Evolutionary conservation across 768 basidiomycete species (phyloP).

Genomic region (Collybiopsis confluens): DNA sequence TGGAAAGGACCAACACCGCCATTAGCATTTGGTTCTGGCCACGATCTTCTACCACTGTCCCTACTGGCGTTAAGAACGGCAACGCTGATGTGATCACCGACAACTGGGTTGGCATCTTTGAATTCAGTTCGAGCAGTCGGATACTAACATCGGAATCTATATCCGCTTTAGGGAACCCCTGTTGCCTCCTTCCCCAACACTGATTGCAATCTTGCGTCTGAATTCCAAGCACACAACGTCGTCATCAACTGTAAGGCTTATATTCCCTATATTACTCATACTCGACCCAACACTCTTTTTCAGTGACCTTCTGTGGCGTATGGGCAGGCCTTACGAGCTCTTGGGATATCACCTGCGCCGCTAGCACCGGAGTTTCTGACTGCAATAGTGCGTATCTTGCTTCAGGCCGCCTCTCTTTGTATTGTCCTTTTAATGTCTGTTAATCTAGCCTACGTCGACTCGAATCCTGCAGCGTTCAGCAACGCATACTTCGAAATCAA

Average conservation of each 20-base stretch:
- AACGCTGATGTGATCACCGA: conserved; percentile 39
- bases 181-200: conserved; percentile 58
- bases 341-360: conserved; percentile 1
- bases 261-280: not conserved
- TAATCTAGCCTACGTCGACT: conserved; percentile 4
- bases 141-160: not conserved
- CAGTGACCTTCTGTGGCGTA: conserved; percentile 3
- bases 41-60: conserved; percentile 35
- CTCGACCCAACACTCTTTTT: not conserved
- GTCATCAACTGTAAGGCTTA: not conserved
- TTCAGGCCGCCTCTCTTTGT: no score
- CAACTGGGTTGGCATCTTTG: conserved; percentile 41
- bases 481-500: conserved; percentile 7
- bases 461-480: conserved; percentile 5
- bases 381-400: conserved; percentile 1
- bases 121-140: not conserved
- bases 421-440: not conserved
- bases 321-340: not conserved
- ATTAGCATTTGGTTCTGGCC: conserved; percentile 77
- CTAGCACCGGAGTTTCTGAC: conserved; percentile 1
- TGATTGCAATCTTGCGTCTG: not conserved
- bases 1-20: conserved; percentile 51
- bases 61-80: conserved; percentile 41
- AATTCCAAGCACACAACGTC: not conserved
- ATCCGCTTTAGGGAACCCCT: conserved; percentile 49